Evolutionary conservation across 495 filamentous ascomycete species (phyloP), one percentile per base, ranked within the genome.

Genomic region (Penicillium coprophilum): DNA sequence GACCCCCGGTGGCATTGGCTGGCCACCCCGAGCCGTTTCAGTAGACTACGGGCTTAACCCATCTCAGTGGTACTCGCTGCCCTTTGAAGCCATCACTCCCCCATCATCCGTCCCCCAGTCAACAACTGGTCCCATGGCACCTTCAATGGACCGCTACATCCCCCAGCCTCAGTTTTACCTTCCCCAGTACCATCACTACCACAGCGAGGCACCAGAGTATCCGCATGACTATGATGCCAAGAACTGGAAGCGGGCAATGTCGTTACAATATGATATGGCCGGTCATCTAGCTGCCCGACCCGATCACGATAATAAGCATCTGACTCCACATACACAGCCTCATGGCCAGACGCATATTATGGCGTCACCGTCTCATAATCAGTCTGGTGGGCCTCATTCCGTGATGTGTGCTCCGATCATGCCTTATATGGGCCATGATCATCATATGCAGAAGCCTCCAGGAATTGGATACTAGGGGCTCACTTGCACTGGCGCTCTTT

Each of bases 241-340:
- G 60, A 58, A 62, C 13, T 78, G 69, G 69, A 70, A 67, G 43
- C 70, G 69, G 10, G 59, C 63, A 41, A 66, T 71, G 60, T 66
- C 71, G 23, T 58, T 69, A 11, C 62, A 69, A 3, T 70, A 75
- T 53, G 71, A 70, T 38, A 61, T 60, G 48, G 51, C 61, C 7
- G 56, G 60, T 5, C 62, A 61, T 9, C 50, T 62, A 27, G 41
- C 30, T 28, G 24, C 56, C 6, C 61, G 66, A n/a, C 48, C 62
- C 5, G 65, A 68, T 13, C 70, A 63, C 6, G 65, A 71, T 32
- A 63, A 63, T 21, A 72, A 67, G 15, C 53, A 59, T 44, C 44
- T 67, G 43, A 63, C 50, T 10, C 30, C 50, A 23, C 51, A 64
- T 12, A 49, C 39, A 8, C 62, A 64, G 7, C 50, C 54, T 31